phyloP scores from a whole-genome alignment of 169 alveolate genomes.

The Plasmodium knowlesi region DNA sequence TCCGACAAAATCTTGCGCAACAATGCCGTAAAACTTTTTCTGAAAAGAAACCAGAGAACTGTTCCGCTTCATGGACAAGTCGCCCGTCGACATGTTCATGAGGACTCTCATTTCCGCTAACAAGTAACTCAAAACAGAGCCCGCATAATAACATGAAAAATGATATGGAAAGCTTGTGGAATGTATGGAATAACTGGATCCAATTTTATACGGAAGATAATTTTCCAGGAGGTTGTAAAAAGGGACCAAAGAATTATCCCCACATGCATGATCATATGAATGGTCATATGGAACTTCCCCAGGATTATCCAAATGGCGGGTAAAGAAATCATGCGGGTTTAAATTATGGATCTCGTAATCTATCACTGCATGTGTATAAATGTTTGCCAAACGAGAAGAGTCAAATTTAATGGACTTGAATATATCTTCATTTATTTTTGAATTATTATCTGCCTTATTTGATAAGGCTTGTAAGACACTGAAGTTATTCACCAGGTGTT shows the following conservation, averaged over 20 bases:
- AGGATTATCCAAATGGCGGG: background rate
- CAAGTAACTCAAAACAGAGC: conserved; percentile 61
- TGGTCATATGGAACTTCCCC: background rate
- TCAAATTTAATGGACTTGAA: conserved; percentile 47
- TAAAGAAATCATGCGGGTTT: conserved; percentile 27
- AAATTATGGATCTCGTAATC: conserved; percentile 39
- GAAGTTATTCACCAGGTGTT: conserved; percentile 44
- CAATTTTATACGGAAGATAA: conserved; percentile 30
- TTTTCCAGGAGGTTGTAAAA: conserved; percentile 13
- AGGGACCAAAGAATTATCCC: background rate
- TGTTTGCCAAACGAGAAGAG: conserved; percentile 4
- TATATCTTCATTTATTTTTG: conserved; percentile 28
- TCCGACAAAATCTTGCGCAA: background rate
- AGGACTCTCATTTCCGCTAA: conserved; percentile 49
- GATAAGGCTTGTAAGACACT: conserved; percentile 26
- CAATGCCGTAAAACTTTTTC: conserved; percentile 31
- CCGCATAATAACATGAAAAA: conserved; percentile 63
- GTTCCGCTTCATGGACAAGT: conserved; percentile 29
- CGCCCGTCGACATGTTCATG: background rate
- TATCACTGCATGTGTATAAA: conserved; percentile 36
- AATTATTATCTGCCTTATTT: conserved; percentile 28
- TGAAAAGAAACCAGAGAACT: conserved; percentile 47
- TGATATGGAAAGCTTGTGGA: conserved; percentile 73
- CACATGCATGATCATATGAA: background rate
- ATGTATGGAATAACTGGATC: conserved; percentile 26